Conservation (phyloP, 2,329 filamentous ascomycete genomes). For the Diaporthe destruens region DNA sequence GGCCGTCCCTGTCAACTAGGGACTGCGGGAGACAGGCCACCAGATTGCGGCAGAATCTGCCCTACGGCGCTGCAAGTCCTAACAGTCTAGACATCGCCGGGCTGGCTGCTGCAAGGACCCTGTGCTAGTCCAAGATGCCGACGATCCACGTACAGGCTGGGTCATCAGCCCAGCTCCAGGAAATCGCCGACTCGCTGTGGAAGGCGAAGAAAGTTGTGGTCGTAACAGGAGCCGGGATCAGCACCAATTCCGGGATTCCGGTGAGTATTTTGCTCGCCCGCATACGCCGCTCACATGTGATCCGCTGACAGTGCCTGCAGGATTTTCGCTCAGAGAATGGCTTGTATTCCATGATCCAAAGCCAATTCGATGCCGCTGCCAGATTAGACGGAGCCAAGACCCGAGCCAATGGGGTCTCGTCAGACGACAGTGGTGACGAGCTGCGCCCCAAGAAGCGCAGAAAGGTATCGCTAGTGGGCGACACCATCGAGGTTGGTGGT, state of each 20-base stretch:
- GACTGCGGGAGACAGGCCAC: slow-evolving; percentile 7
- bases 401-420: slow-evolving; percentile 50
- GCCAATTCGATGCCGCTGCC: slow-evolving; percentile 70
- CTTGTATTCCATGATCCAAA: slow-evolving; percentile 78
- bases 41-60: neutral
- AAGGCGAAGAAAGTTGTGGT: slow-evolving; percentile 78
- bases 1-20: slow-evolving; percentile 1
- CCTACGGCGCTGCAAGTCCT: neutral
- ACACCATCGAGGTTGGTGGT: slow-evolving; percentile 39
- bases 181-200: slow-evolving; percentile 73
- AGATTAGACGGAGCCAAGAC: slow-evolving; percentile 48
- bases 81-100: neutral
- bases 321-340: slow-evolving; percentile 81
- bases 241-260: slow-evolving; percentile 81
- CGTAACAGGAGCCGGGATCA: slow-evolving; percentile 79
- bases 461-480: slow-evolving; percentile 36
- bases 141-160: slow-evolving; percentile 67
- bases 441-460: slow-evolving; percentile 47
- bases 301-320: slow-evolving; percentile 54
- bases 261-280: slow-evolving; percentile 58
- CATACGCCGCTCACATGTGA: neutral
- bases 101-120: neutral
- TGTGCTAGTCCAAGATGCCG: slow-evolving; percentile 61
- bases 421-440: slow-evolving; percentile 46
- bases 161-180: slow-evolving; percentile 68